Percentiles rank a stretch among this genome's conserved stretches.
Evolutionary conservation across 1,139 yeast genomes (phyloP).

Genomic region (Hansenula sp.): DNA sequence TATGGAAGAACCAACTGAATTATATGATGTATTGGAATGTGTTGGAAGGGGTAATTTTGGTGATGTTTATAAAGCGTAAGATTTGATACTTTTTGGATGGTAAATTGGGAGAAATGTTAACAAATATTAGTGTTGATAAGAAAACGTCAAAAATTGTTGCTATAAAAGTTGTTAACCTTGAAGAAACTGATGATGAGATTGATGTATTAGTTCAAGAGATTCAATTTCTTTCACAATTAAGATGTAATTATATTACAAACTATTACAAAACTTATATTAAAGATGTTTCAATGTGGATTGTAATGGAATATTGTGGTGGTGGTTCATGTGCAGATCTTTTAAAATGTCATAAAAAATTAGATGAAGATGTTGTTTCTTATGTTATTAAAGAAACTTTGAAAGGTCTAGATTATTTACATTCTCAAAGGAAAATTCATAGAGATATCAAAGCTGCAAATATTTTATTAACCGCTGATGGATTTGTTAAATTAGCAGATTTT

Average conservation of each 20-base stretch:
- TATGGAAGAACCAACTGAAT: constrained; percentile 22
- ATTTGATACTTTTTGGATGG: constrained; percentile 5
- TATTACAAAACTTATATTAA: constrained; percentile 61
- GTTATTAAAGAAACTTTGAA: constrained; percentile 55
- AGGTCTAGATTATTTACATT: constrained; percentile 70
- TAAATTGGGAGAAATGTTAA: too few relatives aligned
- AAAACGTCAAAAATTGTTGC: constrained; percentile 52
- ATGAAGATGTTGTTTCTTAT: constrained; percentile 55
- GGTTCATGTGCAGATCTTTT: constrained; percentile 82
- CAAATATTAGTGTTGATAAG: constrained; percentile 24
- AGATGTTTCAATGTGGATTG: constrained; percentile 74
- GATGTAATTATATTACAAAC: constrained; percentile 60
- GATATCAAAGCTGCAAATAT: constrained; percentile 86
- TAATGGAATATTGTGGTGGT: constrained; percentile 92
- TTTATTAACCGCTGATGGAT: constrained; percentile 57
- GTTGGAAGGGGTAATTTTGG: constrained; percentile 88
- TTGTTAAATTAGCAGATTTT: constrained; percentile 76
- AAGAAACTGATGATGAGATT: constrained; percentile 70
- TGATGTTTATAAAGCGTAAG: constrained; percentile 67
- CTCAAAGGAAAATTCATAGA: constrained; percentile 73
- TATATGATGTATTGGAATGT: constrained; percentile 48
- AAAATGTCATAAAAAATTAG: constrained; percentile 45
- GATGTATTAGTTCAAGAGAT: constrained; percentile 70
- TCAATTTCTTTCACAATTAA: constrained; percentile 60
- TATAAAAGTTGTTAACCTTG: constrained; percentile 73